Evolutionary conservation across 169 alveolate species (phyloP).

Genomic region (Cyclospora cayetanensis): DNA sequence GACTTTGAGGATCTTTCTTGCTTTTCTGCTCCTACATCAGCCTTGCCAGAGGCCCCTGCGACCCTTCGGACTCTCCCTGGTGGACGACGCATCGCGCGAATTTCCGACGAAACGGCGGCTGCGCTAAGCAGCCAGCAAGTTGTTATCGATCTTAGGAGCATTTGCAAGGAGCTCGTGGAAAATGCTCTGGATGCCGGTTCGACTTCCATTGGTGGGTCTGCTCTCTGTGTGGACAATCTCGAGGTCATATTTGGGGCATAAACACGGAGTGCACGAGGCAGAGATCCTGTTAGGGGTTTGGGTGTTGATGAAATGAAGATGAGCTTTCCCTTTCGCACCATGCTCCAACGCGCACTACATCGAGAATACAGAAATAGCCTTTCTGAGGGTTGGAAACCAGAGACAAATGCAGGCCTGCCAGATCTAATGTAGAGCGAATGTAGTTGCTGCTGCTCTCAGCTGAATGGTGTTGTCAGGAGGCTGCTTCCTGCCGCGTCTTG

Average conservation of each 20-base stretch:
- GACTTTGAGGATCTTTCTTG: background rate
- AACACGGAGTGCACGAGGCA: no score
- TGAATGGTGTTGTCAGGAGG: no score
- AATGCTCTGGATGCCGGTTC: conserved; percentile 95
- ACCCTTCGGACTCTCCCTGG: background rate
- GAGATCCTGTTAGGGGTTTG: no score
- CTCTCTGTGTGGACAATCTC: no score
- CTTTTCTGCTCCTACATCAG: background rate
- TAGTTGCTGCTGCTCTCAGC: no score
- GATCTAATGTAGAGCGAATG: no score
- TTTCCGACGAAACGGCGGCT: conserved; percentile 25
- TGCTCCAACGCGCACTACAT: no score
- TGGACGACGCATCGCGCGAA: background rate
- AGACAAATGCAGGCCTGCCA: background rate
- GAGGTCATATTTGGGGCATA: no score
- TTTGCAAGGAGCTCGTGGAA: conserved; percentile 94
- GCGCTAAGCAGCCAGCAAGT: conserved; percentile 76
- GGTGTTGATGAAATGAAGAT: no score
- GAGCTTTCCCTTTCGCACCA: no score
- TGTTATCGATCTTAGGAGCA: conserved; percentile 75
- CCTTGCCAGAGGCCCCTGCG: background rate
- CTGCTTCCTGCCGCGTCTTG: background rate
- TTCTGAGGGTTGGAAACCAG: no score
- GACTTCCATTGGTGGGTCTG: conserved; percentile 85
- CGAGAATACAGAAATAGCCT: no score